Evolutionary conservation across 116 monocot genomes (phyloP).

Genomic region (Iris pallida): DNA sequence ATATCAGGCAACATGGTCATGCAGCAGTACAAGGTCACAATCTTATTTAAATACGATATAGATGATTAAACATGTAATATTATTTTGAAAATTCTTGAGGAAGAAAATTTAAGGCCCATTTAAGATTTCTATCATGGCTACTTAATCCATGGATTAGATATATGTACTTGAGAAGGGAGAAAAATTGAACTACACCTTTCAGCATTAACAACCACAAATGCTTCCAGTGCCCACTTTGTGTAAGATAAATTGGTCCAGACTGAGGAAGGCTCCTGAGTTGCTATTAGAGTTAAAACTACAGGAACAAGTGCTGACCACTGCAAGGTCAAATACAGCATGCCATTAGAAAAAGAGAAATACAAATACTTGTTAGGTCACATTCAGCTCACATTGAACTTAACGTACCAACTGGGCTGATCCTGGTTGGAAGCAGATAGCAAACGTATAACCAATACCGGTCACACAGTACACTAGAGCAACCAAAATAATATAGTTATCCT

Average conservation of each 20-base stretch:
- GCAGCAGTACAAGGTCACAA: too few relatives aligned
- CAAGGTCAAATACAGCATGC: conserved; percentile 3
- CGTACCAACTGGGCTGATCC: conserved; percentile 92
- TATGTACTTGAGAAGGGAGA: not conserved
- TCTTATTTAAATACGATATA: too few relatives aligned
- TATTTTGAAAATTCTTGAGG: too few relatives aligned
- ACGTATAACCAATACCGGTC: conserved; percentile 92
- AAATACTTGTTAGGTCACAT: not conserved
- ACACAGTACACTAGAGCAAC: conserved; percentile 93
- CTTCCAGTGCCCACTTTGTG: conserved; percentile 97
- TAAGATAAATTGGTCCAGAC: conserved; percentile 71
- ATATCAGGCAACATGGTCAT: too few relatives aligned
- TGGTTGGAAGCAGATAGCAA: conserved; percentile 92
- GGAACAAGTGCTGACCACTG: conserved; percentile 98
- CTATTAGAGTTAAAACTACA: conserved; percentile 87
- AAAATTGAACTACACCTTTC: conserved; percentile 46
- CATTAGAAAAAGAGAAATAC: conserved; percentile 2
- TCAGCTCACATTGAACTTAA: not conserved
- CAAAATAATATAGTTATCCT: conserved; percentile 74
- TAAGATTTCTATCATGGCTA: not conserved
- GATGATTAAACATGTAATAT: too few relatives aligned
- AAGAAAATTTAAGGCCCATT: not conserved
- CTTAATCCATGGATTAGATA: not conserved
- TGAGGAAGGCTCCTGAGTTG: conserved; percentile 58
- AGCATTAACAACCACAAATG: conserved; percentile 85